These are phyloP conservation scores for Linaria vulgaris DNA, from an alignment of 257 asterid species.

Conservation along the genomic window DNA sequence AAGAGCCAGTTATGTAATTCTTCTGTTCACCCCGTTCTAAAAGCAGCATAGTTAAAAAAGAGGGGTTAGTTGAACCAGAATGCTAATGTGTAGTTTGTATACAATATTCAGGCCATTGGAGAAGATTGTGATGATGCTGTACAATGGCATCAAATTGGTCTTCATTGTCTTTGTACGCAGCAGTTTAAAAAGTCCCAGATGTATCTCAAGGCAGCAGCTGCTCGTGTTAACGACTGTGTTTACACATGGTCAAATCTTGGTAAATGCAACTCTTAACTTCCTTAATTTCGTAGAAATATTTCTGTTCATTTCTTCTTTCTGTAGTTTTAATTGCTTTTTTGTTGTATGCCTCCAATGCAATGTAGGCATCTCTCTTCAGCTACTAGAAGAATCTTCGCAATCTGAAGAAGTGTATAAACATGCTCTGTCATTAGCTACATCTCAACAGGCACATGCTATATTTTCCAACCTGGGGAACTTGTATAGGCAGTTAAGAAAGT, in stretches of 20 bases:
- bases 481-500: conserved; percentile 69
- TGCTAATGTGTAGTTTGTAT: conserved; percentile 24
- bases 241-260: conserved; percentile 98
- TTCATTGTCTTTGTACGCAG: conserved; percentile 82
- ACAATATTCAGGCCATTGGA: conserved; percentile 65
- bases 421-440: conserved; percentile 65
- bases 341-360: conserved; percentile 20
- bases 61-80: conserved; percentile 8
- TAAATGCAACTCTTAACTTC: conserved; percentile 31
- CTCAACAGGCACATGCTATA: conserved; percentile 72
- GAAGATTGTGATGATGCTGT: conserved; percentile 94
- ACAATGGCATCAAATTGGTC: conserved; percentile 99
- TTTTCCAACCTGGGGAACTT: conserved; percentile 88
- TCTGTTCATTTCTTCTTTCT: background rate
- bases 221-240: conserved; percentile 67
- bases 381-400: conserved; percentile 59
- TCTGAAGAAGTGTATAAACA: conserved; percentile 87
- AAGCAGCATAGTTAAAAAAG: background rate
- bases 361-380: conserved; percentile 84
- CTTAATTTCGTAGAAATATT: conserved; percentile 9
- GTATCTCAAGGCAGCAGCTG: conserved; percentile 83
- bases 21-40: conserved; percentile 1
- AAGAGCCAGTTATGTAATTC: background rate
- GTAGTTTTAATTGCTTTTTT: conserved; percentile 6
- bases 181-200: conserved; percentile 74